These are phyloP conservation scores for Aspergillaceae sp. DNA, from an alignment of 2,329 filamentous ascomycete genomes.

Conservation along the genomic window DNA sequence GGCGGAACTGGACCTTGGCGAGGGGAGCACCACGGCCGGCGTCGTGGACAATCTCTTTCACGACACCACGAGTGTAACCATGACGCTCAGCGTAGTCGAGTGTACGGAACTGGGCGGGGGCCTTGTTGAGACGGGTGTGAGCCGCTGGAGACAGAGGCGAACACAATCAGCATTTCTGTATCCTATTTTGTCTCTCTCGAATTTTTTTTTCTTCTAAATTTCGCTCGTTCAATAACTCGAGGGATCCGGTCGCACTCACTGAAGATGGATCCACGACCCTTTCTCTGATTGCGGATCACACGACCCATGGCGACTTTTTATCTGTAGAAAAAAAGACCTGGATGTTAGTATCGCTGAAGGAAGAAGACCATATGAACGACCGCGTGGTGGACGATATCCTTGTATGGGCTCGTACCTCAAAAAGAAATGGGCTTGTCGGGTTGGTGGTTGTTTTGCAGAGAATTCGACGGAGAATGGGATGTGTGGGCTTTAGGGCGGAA, in stretches of 20 bases:
- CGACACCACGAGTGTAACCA: constrained; percentile 93
- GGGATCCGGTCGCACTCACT: constrained; percentile 47
- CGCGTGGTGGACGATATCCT: constrained; percentile 21
- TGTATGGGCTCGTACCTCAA: constrained; percentile 31
- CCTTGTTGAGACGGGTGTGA: constrained; percentile 89
- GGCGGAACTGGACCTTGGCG: constrained; percentile 92
- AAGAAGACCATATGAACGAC: constrained; percentile 19
- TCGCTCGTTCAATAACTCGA: constrained; percentile 6
- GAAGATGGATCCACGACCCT: constrained; percentile 71
- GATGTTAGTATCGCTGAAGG: constrained; percentile 24
- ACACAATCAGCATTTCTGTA: constrained; percentile 27
- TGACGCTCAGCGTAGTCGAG: constrained; percentile 96
- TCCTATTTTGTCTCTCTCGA: constrained; percentile 3
- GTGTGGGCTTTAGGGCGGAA: constrained; percentile 39
- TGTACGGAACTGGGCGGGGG: constrained; percentile 87
- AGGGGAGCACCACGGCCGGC: constrained; percentile 95
- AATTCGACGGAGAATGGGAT: constrained; percentile 33
- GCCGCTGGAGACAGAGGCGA: constrained; percentile 46
- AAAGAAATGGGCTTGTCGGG: constrained; percentile 37
- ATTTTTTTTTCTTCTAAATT: constrained; percentile 3
- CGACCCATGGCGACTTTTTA: constrained; percentile 51
- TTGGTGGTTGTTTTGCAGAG: constrained; percentile 22
- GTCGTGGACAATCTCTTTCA: constrained; percentile 99
- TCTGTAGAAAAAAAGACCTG: constrained; percentile 12
- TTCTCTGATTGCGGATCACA: constrained; percentile 70